These are phyloP conservation scores for Termitomyces sp. DNA, from an alignment of 768 basidiomycete genomes.

Conservation along the genomic window DNA sequence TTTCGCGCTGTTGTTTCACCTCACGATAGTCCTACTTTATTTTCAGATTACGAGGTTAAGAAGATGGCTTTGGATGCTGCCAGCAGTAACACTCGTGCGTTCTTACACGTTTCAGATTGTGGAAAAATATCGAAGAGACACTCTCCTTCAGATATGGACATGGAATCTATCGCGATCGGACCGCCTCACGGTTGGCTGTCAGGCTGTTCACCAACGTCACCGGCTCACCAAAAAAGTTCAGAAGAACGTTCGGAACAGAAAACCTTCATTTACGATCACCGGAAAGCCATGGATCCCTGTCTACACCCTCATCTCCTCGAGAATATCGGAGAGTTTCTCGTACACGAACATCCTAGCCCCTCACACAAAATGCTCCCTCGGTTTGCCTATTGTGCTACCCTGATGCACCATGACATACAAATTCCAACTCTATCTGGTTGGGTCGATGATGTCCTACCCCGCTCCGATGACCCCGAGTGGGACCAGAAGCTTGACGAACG, in stretches of 20 bases:
- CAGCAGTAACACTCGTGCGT: slow-evolving; percentile 9
- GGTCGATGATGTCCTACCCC: slow-evolving; percentile 25
- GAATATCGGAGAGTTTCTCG: slow-evolving; percentile 38
- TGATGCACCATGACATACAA: slow-evolving; percentile 44
- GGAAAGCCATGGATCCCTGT: slow-evolving; percentile 35
- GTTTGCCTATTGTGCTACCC: slow-evolving; percentile 39
- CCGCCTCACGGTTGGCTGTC: slow-evolving; percentile 16
- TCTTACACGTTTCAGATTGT: not conserved
- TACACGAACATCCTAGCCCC: slow-evolving; percentile 26
- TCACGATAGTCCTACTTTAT: slow-evolving; percentile 27
- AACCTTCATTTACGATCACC: slow-evolving; percentile 37
- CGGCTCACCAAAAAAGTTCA: slow-evolving; percentile 17
- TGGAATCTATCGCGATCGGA: slow-evolving; percentile 7
- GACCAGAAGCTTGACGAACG: slow-evolving; percentile 48
- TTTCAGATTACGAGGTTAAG: slow-evolving; percentile 18
- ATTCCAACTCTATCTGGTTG: slow-evolving; percentile 34
- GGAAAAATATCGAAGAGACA: not conserved
- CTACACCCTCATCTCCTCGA: slow-evolving; percentile 27
- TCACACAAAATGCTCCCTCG: slow-evolving; percentile 30
- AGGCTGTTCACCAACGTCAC: slow-evolving; percentile 22
- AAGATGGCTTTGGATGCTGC: slow-evolving; percentile 14
- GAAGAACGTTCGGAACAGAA: slow-evolving; percentile 10
- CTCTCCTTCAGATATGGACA: slow-evolving; percentile 12
- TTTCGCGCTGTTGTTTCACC: slow-evolving; percentile 35
- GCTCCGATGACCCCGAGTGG: slow-evolving; percentile 51